A percentile compares a stretch with the other conserved stretches of the same genome.
Evolutionary conservation across 805 yeast species (phyloP).

Genomic region (Priceomyces fermenticarens): DNA sequence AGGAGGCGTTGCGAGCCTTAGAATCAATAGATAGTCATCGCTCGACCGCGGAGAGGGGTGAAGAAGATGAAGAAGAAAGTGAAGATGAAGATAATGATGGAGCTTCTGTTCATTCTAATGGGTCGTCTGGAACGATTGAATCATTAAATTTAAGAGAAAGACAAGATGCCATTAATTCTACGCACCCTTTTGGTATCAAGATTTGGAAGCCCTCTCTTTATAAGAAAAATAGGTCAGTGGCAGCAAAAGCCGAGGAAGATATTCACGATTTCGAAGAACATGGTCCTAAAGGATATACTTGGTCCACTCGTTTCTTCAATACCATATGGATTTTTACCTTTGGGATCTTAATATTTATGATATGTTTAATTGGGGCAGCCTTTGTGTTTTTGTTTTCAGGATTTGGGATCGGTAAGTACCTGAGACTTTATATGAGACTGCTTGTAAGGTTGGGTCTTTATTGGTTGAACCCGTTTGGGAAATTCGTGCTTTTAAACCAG

Average conservation of each 20-base stretch:
- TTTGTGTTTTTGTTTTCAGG: conserved; percentile 41
- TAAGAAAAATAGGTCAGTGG: conserved; percentile 89
- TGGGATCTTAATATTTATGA: conserved; percentile 58
- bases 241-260: conserved; percentile 86
- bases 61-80: conserved; percentile 23
- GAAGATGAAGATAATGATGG: conserved; percentile 21
- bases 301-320: conserved; percentile 68
- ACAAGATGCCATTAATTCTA: conserved; percentile 92
- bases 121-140: conserved; percentile 57
- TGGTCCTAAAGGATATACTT: conserved; percentile 48
- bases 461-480: conserved; percentile 84
- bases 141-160: conserved; percentile 87
- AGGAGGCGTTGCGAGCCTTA: conserved; percentile 15
- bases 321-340: conserved; percentile 68
- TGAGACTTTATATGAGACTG: conserved; percentile 60
- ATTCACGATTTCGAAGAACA: conserved; percentile 68
- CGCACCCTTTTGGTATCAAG: conserved; percentile 97
- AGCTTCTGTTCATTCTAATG: conserved; percentile 22
- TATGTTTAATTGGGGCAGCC: conserved; percentile 52
- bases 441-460: conserved; percentile 66
- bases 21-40: conserved; percentile 11
- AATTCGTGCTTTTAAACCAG: conserved; percentile 70
- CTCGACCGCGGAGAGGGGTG: conserved; percentile 7
- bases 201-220: conserved; percentile 98
- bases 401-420: conserved; percentile 45